These are phyloP conservation scores for Tolypocladium endophyticum DNA, from an alignment of 2,329 filamentous ascomycete species.

Conservation along the genomic window DNA sequence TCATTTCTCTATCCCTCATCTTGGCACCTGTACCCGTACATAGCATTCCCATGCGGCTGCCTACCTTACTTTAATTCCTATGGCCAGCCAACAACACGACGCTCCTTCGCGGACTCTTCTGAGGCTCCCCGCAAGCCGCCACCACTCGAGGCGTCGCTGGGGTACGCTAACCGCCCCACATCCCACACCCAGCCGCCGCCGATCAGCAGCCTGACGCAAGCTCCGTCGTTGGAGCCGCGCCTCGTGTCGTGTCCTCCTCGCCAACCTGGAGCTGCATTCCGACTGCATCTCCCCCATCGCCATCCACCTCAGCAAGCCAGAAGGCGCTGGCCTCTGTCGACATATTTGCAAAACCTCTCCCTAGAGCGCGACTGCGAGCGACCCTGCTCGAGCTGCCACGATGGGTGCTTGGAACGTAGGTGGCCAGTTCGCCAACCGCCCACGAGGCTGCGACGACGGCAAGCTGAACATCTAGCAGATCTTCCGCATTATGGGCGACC, in stretches of 20 bases:
- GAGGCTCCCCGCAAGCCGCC: neutral
- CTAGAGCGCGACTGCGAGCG: neutral
- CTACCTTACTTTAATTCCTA: no score
- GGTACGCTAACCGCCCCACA: neutral
- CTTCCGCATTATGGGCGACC: constrained; percentile 72
- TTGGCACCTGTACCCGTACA: no score
- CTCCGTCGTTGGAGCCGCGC: constrained; percentile 3
- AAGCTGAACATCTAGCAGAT: constrained; percentile 24
- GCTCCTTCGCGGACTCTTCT: no score
- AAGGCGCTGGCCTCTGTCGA: neutral
- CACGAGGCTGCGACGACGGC: neutral
- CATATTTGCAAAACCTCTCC: neutral
- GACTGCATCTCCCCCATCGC: neutral
- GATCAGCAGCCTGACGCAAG: constrained; percentile 5
- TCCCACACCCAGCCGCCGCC: neutral
- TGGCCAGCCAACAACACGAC: no score
- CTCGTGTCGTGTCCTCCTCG: neutral
- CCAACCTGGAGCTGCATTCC: neutral
- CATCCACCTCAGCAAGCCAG: neutral
- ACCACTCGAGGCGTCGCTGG: neutral
- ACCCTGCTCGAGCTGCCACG: constrained; percentile 11
- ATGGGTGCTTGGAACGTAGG: constrained; percentile 32
- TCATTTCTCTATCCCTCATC: no score
- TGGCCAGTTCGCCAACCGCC: neutral
- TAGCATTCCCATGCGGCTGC: no score